Evolutionary conservation across 805 yeast species (phyloP).

Genomic region (Candida boidinii): DNA sequence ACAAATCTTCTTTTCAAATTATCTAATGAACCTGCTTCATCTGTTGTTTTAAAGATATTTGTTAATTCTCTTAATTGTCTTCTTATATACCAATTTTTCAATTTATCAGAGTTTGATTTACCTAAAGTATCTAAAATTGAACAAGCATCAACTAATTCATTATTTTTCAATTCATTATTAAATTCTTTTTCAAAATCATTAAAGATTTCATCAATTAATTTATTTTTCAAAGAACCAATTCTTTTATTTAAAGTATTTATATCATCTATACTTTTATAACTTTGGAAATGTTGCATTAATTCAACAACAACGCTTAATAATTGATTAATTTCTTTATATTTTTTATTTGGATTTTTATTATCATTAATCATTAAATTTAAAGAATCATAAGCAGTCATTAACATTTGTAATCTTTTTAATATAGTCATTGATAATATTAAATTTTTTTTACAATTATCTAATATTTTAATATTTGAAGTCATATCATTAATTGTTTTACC

Average conservation of each 20-base stretch:
- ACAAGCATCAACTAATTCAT: slow-evolving; percentile 54
- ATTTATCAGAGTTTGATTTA: slow-evolving; percentile 43
- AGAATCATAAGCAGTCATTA: slow-evolving; percentile 64
- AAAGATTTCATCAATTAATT: slow-evolving; percentile 60
- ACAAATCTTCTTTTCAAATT: slow-evolving; percentile 76
- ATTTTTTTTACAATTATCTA: slow-evolving; percentile 81
- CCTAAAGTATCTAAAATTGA: slow-evolving; percentile 60
- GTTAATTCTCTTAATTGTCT: slow-evolving; percentile 65
- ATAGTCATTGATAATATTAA: slow-evolving; percentile 79
- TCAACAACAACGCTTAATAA: slow-evolving; percentile 66
- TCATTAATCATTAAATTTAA: slow-evolving; percentile 37
- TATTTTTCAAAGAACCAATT: slow-evolving; percentile 50
- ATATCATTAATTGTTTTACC: slow-evolving; percentile 55
- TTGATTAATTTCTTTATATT: slow-evolving; percentile 47
- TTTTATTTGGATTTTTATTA: slow-evolving; percentile 14
- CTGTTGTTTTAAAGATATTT: slow-evolving; percentile 65
- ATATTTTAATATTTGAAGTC: slow-evolving; percentile 67
- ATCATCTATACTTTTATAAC: slow-evolving; percentile 77
- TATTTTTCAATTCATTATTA: slow-evolving; percentile 24
- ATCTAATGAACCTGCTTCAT: slow-evolving; percentile 93
- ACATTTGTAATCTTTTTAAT: slow-evolving; percentile 78
- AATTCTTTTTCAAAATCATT: slow-evolving; percentile 57
- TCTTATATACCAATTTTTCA: slow-evolving; percentile 67
- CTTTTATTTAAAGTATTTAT: slow-evolving; percentile 57
- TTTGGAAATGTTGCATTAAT: slow-evolving; percentile 61